phyloP scores from a whole-genome alignment of 768 basidiomycete genomes.

The Suillus americanus region DNA sequence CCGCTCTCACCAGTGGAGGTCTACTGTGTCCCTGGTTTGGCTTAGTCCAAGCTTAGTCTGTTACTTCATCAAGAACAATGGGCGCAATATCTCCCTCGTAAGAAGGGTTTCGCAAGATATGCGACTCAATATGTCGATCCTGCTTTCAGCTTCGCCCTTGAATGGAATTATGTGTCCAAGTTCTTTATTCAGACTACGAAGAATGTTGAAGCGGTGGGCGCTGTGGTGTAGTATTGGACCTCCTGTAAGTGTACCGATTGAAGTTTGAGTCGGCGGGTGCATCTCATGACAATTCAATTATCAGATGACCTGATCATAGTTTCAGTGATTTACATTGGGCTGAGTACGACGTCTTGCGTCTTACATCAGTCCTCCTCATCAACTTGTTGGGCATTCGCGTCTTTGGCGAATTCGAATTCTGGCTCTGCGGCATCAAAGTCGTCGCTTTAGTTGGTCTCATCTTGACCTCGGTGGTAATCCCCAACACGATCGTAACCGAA shows the following conservation, averaged over 20 bases:
- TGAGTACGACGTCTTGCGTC: constrained; percentile 38
- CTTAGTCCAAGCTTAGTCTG: constrained; percentile 58
- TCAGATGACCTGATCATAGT: constrained; percentile 8
- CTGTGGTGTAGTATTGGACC: constrained; percentile 52
- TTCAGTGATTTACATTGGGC: constrained; percentile 55
- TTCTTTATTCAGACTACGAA: constrained; percentile 65
- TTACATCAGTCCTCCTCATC: constrained; percentile 44
- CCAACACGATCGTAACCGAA: constrained; percentile 38
- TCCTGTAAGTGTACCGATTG: no score
- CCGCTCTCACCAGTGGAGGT: constrained; percentile 55
- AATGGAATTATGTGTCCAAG: constrained; percentile 55
- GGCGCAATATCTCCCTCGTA: constrained; percentile 49
- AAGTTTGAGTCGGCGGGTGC: constrained; percentile 59
- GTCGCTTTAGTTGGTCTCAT: constrained; percentile 40
- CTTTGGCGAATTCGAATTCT: constrained; percentile 59
- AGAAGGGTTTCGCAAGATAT: constrained; percentile 57
- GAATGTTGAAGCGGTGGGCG: constrained; percentile 63
- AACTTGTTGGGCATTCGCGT: constrained; percentile 64
- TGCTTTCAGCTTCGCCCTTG: constrained; percentile 58
- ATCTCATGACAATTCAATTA: background rate
- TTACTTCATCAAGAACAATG: constrained; percentile 52
- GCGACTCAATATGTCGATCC: constrained; percentile 68
- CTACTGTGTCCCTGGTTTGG: constrained; percentile 45
- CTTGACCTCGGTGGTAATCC: constrained; percentile 52
- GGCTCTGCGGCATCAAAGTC: constrained; percentile 48